phyloP scores from a whole-genome alignment of 2,329 filamentous ascomycete species.

The Colletotrichum musae region DNA sequence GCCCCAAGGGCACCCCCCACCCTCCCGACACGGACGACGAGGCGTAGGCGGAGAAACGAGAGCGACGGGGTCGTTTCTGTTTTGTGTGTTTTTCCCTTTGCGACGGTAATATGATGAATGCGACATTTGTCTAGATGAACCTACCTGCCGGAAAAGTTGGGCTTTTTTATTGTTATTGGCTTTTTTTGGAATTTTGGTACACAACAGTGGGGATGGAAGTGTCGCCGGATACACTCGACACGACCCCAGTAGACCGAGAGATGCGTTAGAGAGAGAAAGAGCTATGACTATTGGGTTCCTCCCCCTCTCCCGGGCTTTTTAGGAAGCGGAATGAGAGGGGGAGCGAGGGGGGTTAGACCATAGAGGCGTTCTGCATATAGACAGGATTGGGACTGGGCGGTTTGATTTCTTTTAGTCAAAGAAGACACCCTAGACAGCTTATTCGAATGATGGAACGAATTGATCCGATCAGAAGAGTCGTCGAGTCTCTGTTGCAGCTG shows the following conservation, averaged over 20 bases:
- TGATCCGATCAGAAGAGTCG: neutral
- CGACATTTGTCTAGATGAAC: slow-evolving; percentile 12
- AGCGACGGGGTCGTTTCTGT: neutral
- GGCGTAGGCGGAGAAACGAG: slow-evolving; percentile 51
- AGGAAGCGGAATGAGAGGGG: neutral
- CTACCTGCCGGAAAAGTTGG: slow-evolving; percentile 15
- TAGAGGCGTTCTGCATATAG: slow-evolving; percentile 40
- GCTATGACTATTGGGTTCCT: neutral
- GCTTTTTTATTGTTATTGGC: neutral
- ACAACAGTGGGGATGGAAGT: neutral
- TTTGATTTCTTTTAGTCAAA: slow-evolving; percentile 13
- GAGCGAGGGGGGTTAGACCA: slow-evolving; percentile 10
- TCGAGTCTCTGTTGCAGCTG: neutral
- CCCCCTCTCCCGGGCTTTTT: neutral
- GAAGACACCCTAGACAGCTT: slow-evolving; percentile 36
- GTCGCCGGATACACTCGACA: neutral
- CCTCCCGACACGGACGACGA: slow-evolving; percentile 86
- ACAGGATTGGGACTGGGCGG: slow-evolving; percentile 27
- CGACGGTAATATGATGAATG: slow-evolving; percentile 35
- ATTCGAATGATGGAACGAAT: slow-evolving; percentile 35
- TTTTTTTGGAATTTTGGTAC: slow-evolving; percentile 9
- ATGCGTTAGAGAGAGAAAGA: slow-evolving; percentile 1
- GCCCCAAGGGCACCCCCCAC: slow-evolving; percentile 86
- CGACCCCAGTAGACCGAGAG: neutral
- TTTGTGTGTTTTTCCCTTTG: neutral